phyloP scores from a whole-genome alignment of 441 rosid species.

The Gossypium davidsonii region DNA sequence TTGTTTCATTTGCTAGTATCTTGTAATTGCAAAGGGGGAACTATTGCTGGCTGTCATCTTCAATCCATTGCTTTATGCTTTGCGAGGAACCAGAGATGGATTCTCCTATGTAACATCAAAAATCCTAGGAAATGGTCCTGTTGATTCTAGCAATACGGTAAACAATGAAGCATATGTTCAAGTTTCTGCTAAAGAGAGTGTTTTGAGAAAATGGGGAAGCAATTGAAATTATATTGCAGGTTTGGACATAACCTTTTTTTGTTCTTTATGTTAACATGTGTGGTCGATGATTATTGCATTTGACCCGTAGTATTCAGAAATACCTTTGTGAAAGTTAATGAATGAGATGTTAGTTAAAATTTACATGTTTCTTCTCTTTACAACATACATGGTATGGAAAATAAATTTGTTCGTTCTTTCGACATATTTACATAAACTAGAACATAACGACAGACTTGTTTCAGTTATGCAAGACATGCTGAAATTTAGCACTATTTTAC shows the following conservation, averaged over 20 bases:
- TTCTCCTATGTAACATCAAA: constrained; percentile 44
- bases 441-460: background rate
- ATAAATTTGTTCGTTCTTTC: background rate
- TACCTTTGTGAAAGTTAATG: constrained; percentile 5
- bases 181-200: constrained; percentile 70
- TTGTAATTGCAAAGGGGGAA: constrained; percentile 66
- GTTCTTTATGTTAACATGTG: background rate
- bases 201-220: constrained; percentile 76
- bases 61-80: constrained; percentile 59
- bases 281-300: constrained; percentile 4
- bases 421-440: background rate
- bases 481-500: background rate
- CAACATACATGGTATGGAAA: background rate
- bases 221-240: constrained; percentile 30
- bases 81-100: constrained; percentile 60
- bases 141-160: constrained; percentile 19
- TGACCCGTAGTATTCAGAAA: background rate
- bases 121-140: constrained; percentile 30
- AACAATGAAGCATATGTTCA: constrained; percentile 27
- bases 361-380: background rate
- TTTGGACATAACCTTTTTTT: constrained; percentile 4
- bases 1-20: constrained; percentile 43
- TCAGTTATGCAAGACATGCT: background rate
- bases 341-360: constrained; percentile 4
- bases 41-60: constrained; percentile 56